Evolutionary conservation across 192 early-diverging fungal species (phyloP).

Genomic region (Podila verticillata): DNA sequence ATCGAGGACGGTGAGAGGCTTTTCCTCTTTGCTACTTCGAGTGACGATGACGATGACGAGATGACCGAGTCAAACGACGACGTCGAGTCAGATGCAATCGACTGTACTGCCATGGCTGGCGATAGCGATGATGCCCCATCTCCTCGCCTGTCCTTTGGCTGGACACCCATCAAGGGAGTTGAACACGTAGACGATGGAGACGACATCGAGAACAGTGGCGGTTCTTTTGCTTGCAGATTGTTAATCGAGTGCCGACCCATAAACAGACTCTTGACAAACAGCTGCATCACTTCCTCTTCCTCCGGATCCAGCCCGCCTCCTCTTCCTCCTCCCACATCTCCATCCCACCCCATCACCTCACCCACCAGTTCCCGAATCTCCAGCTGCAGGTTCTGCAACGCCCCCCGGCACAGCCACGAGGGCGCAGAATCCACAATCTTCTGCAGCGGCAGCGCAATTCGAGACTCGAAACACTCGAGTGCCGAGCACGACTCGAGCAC

Average conservation of each 20-base stretch:
- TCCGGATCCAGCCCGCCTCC: conserved; percentile 19
- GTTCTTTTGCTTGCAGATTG: neutral
- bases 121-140: too few relatives aligned
- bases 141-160: too few relatives aligned
- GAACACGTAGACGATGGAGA: neutral
- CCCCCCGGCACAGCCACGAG: conserved; percentile 11
- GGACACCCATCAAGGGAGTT: neutral
- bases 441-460: conserved; percentile 17
- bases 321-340: neutral
- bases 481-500: conserved; percentile 12
- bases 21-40: too few relatives aligned
- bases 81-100: too few relatives aligned
- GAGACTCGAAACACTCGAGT: conserved; percentile 18
- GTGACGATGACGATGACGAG: too few relatives aligned
- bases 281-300: conserved; percentile 38
- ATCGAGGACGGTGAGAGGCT: neutral
- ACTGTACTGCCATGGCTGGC: too few relatives aligned
- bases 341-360: too few relatives aligned
- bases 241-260: neutral
- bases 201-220: neutral
- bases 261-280: conserved; percentile 37
- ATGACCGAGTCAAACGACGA: too few relatives aligned
- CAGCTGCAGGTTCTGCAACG: conserved; percentile 9
- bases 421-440: conserved; percentile 18
- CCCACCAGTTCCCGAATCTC: conserved; percentile 29